phyloP scores from a whole-genome alignment of 495 filamentous ascomycete species.

The Chaetomidium leptoderma region DNA sequence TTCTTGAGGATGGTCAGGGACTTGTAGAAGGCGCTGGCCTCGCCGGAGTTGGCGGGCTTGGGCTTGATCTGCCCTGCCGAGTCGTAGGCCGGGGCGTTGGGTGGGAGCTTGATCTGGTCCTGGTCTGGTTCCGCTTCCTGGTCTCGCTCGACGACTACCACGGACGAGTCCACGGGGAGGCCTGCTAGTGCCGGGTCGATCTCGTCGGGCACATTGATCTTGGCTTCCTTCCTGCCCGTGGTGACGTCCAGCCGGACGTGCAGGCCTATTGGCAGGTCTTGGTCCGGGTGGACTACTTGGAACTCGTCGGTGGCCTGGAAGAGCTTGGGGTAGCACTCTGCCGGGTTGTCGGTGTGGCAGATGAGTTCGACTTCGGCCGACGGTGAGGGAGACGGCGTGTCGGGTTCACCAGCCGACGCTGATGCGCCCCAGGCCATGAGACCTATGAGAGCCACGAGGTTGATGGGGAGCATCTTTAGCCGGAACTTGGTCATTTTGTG shows the following conservation, averaged over 20 bases:
- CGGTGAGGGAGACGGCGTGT: slow-evolving; percentile 29
- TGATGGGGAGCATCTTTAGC: slow-evolving; percentile 20
- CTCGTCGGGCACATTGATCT: slow-evolving; percentile 52
- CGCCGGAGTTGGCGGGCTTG: slow-evolving; percentile 27
- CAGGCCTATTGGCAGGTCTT: slow-evolving; percentile 58
- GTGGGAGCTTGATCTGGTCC: slow-evolving; percentile 17
- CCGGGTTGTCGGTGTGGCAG: slow-evolving; percentile 54
- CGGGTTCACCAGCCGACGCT: slow-evolving; percentile 24
- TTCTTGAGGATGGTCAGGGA: slow-evolving; percentile 45
- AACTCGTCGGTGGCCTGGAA: slow-evolving; percentile 61
- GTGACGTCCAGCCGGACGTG: slow-evolving; percentile 60
- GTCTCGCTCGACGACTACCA: slow-evolving; percentile 44
- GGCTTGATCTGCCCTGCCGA: slow-evolving; percentile 49
- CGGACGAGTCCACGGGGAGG: slow-evolving; percentile 44
- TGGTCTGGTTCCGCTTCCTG: neutral
- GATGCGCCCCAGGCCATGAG: slow-evolving; percentile 22
- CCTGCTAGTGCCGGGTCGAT: slow-evolving; percentile 40
- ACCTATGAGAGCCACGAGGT: slow-evolving; percentile 26
- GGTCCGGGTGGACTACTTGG: slow-evolving; percentile 57
- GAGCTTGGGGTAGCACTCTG: slow-evolving; percentile 60
- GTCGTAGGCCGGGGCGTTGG: slow-evolving; percentile 47
- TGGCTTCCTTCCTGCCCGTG: slow-evolving; percentile 59
- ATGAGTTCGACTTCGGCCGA: slow-evolving; percentile 49
- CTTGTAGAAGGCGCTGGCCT: slow-evolving; percentile 36
- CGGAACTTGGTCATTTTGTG: slow-evolving; percentile 22